Evolutionary conservation across 176 grass and related monocot genomes (phyloP), one percentile per base, ranked within the genome.

Genomic region (Carex myosuroides): DNA sequence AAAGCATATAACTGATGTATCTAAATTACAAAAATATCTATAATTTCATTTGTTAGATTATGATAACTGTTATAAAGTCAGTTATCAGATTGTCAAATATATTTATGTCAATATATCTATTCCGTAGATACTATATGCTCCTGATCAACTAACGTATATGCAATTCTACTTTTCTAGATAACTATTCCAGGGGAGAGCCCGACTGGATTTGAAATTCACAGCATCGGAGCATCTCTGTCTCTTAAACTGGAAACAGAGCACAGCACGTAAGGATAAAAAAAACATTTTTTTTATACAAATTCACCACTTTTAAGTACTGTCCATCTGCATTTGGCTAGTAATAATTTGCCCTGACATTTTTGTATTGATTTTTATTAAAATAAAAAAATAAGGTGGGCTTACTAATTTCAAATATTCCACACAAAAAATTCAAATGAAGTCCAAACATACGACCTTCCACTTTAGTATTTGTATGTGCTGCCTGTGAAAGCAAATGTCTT

Each of bases 201-300:
- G 9, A 82, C 64, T 87, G 79, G 79, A 50, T 74, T 87, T 82
- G 54, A 62, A 60, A 81, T 87, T 70, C 42, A 86, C 26, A 61
- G 39, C 33, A 64, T 13, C 14, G 64, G 48, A 70, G 14, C 60
- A 66, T 68, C 20, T 60, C 18, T 30, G 20, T 20, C 78, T 87
- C 62, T 72, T 73, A 48, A 70, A 60, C 41, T 87, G 30, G 29
- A 68, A 33, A 52, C 85, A 74, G 79, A 82, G 22, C 75, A 7
- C 80, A 87, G 85, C 64, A 26, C 26, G 85, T 87, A 72, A 26
- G 64, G 9, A 82, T 62, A 29, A 29, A 22, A 16, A 24, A 53
- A 79, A 17, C 32, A 10, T 72, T 46, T 48, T 48, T 14, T 20
- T 10, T 46, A 30, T 66, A 16, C 13, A 66, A 63, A 58, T 14